Base-by-base conservation (phyloP, 1,284 basidiomycete species). In the Rhodotorula sp. region DNA sequence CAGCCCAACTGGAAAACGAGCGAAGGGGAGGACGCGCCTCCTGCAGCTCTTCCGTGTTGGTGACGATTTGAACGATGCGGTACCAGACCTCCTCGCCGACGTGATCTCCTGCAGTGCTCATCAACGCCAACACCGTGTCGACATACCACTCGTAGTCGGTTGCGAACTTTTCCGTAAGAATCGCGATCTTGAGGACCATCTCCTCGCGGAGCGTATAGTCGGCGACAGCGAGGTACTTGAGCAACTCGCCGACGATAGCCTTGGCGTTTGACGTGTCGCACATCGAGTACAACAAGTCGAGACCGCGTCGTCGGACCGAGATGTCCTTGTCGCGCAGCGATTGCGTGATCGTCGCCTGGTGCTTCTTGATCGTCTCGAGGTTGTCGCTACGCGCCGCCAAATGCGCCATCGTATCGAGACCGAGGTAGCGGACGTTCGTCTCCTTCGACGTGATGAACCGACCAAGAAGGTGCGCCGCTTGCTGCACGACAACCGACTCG, bases 1-100 rank as follows among this genome's bases (percentile, higher is more conserved):
- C 19, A 13, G 53, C n/a, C 30, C 19, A 19, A 8, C 17, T 6
- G 15, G 22, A 29, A 4, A 4, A 53, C 4, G 2, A 19, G 24
- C 24, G 32, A 44, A 22, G 19, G 36, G 4, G 32, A 27, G 32
- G 24, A 44, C 67, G 19, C 32, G 69, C 74, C 59, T 79, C 79
- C 66, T 82, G 81, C 49, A 99, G 84, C 81, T 98, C 93, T 80
- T 98, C 95, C 58, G 95, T 99, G 80, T 99, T 99, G 59, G 93
- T 96, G 44, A 97, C 93, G 71, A 99, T 96, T 80, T 99, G 96
- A 29, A 99, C 90, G 52, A 99, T 93, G 62, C 96, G 90, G 81
- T 95, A 98, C 96, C 96, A 99, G 36, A 99, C 94, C 82, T 98
- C 94, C 73, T 98, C 95, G 62, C 95, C 94, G 63, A 99, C 94